Evolutionary conservation across 495 filamentous ascomycete genomes (phyloP).

Genomic region (Niebla homalea): DNA sequence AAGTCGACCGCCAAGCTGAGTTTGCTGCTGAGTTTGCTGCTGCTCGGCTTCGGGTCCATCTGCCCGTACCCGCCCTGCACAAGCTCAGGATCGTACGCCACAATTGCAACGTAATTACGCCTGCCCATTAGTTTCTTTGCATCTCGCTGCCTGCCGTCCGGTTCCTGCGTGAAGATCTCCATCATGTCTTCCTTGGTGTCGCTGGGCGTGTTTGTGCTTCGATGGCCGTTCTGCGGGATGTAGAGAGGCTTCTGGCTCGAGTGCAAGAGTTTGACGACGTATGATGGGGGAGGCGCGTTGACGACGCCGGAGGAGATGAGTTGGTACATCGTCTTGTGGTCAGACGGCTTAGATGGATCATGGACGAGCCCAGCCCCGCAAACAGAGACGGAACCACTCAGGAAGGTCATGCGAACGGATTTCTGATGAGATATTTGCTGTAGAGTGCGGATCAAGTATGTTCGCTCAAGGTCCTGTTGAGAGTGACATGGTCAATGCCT

Average conservation of each 20-base stretch:
- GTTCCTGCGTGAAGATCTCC: constrained; percentile 91
- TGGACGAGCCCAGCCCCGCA: constrained; percentile 90
- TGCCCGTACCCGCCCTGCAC: constrained; percentile 42
- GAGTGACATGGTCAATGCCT: not conserved
- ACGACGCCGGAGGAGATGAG: constrained; percentile 86
- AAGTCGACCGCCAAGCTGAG: constrained; percentile 90
- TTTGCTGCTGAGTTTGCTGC: constrained; percentile 44
- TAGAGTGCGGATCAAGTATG: constrained; percentile 88
- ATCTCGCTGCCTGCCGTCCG: constrained; percentile 66
- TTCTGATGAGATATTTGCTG: constrained; percentile 92
- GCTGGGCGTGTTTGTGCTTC: constrained; percentile 44
- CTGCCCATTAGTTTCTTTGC: constrained; percentile 81
- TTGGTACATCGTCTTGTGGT: constrained; percentile 99
- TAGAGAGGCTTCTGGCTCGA: constrained; percentile 75
- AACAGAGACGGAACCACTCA: constrained; percentile 83
- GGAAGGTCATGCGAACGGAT: constrained; percentile 87
- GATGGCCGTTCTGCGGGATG: constrained; percentile 80
- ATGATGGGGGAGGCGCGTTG: constrained; percentile 67
- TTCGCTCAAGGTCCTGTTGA: constrained; percentile 73
- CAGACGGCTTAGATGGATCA: constrained; percentile 75
- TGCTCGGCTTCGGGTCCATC: constrained; percentile 17
- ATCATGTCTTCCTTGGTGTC: constrained; percentile 99
- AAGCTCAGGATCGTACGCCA: constrained; percentile 80
- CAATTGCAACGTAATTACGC: constrained; percentile 86
- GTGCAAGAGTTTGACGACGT: constrained; percentile 86